Conservation (phyloP, 2,329 filamentous ascomycete genomes). For the Didymella glomerata region DNA sequence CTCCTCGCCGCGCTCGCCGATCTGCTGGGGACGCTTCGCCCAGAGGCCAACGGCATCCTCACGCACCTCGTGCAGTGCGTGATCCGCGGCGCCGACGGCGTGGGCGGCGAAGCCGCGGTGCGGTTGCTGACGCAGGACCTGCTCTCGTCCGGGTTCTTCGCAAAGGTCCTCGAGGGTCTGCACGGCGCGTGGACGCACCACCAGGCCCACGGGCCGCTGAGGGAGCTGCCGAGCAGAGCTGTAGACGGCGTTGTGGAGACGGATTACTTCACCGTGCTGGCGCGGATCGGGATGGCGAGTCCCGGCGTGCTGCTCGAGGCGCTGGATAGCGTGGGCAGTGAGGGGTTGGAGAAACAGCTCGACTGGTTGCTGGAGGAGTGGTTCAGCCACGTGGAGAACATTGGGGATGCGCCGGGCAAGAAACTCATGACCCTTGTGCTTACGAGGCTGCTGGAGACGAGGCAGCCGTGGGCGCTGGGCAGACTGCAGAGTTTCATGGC, state of each 20-base stretch:
- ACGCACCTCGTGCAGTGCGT: slow-evolving; percentile 58
- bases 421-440: slow-evolving; percentile 79
- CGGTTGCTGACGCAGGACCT: slow-evolving; percentile 62
- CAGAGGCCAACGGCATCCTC: slow-evolving; percentile 58
- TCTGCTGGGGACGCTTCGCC: slow-evolving; percentile 57
- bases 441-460: slow-evolving; percentile 74
- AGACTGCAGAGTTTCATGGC: slow-evolving; percentile 76
- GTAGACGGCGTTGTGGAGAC: slow-evolving; percentile 80
- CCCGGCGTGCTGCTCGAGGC: slow-evolving; percentile 71
- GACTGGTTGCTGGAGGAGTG: slow-evolving; percentile 64
- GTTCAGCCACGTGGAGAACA: slow-evolving; percentile 74
- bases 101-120: slow-evolving; percentile 61
- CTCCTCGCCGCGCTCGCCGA: slow-evolving; percentile 53
- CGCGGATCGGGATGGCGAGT: slow-evolving; percentile 77
- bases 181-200: slow-evolving; percentile 62
- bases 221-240: slow-evolving; percentile 68
- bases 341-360: slow-evolving; percentile 44
- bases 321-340: slow-evolving; percentile 50
- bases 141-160: slow-evolving; percentile 66
- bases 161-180: slow-evolving; percentile 59
- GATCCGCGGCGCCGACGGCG: slow-evolving; percentile 61
- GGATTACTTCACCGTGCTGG: slow-evolving; percentile 85
- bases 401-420: slow-evolving; percentile 70
- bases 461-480: slow-evolving; percentile 64
- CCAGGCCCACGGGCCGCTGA: slow-evolving; percentile 79